These are phyloP conservation scores for Sporothrix brasiliensis DNA, from an alignment of 2,329 filamentous ascomycete genomes.

Conservation along the genomic window DNA sequence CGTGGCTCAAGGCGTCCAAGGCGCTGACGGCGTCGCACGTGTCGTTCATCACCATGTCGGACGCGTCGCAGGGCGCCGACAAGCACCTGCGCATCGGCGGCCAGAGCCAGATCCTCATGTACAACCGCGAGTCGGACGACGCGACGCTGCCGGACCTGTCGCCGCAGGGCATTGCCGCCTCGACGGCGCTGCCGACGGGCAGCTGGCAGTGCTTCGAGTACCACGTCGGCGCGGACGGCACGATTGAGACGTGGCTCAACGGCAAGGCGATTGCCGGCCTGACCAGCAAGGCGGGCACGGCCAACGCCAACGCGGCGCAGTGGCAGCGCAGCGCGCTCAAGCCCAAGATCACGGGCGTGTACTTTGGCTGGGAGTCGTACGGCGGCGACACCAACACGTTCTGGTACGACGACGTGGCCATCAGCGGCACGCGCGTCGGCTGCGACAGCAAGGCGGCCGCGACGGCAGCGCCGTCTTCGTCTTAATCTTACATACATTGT, in stretches of 20 bases:
- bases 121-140: constrained; percentile 65
- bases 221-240: constrained; percentile 60
- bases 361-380: constrained; percentile 67
- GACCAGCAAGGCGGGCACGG: constrained; percentile 50
- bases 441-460: constrained; percentile 41
- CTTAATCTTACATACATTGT: background rate
- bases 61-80: constrained; percentile 56
- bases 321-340: constrained; percentile 56
- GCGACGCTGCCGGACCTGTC: constrained; percentile 64
- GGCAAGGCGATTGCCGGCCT: constrained; percentile 55
- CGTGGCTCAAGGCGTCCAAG: constrained; percentile 56
- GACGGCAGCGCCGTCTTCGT: background rate
- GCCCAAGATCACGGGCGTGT: constrained; percentile 58
- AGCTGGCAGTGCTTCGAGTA: constrained; percentile 65
- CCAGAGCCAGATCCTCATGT: constrained; percentile 64
- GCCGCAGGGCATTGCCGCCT: constrained; percentile 60
- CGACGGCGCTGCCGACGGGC: constrained; percentile 53
- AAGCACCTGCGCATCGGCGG: constrained; percentile 66
- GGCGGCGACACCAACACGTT: constrained; percentile 63
- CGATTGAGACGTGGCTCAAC: constrained; percentile 64
- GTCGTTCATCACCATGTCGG: constrained; percentile 66
- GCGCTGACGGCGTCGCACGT: constrained; percentile 63
- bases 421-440: constrained; percentile 54
- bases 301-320: constrained; percentile 55
- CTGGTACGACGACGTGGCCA: constrained; percentile 63